Evolutionary conservation across 148 eudicot species (phyloP).

Genomic region (Euryodendron excelsum): DNA sequence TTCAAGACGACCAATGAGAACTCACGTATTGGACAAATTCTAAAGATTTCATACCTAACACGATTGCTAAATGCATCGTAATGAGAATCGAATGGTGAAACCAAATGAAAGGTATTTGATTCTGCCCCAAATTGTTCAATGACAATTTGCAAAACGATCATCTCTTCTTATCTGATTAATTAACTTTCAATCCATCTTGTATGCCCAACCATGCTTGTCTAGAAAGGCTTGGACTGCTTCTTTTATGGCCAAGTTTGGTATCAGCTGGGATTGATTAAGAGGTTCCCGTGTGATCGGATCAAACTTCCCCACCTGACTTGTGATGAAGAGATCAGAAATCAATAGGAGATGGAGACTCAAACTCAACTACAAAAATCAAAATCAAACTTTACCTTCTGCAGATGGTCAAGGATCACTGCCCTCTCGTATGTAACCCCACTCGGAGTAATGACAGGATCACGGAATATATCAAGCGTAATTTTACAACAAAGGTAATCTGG

Average conservation of each 20-base stretch:
- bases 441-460: conserved; percentile 94
- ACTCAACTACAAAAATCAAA: not conserved
- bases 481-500: conserved; percentile 87
- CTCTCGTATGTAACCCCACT: conserved; percentile 91
- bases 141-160: not conserved
- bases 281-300: conserved; percentile 79
- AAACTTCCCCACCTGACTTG: conserved; percentile 65
- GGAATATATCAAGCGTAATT: conserved; percentile 80
- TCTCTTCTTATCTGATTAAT: not conserved
- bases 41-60: not conserved
- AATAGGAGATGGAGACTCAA: not conserved
- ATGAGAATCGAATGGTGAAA: not conserved
- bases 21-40: not conserved
- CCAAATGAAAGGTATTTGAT: not conserved
- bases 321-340: not conserved
- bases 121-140: not conserved
- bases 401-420: conserved; percentile 75
- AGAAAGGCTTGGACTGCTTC: conserved; percentile 76
- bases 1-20: not conserved
- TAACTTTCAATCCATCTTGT: conserved; percentile 36
- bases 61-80: not conserved
- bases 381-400: conserved; percentile 50
- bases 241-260: conserved; percentile 82
- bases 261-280: conserved; percentile 48
- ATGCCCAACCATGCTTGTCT: conserved; percentile 82